These are phyloP conservation scores for Xylaria telfairii DNA, from an alignment of 495 filamentous ascomycete species.

Conservation along the genomic window DNA sequence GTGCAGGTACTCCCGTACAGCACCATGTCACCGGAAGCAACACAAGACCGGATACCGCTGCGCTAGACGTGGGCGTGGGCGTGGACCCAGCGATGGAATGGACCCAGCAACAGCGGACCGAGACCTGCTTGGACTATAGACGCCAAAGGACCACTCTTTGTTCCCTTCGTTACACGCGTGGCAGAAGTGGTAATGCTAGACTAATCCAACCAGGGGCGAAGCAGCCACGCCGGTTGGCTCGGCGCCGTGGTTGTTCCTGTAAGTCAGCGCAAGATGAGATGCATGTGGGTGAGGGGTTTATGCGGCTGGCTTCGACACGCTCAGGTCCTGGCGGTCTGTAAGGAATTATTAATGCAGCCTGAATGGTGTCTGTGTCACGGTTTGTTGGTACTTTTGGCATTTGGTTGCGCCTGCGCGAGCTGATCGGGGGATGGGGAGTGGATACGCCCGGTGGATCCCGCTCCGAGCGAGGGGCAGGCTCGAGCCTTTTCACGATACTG, in stretches of 20 bases:
- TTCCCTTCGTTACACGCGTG: neutral
- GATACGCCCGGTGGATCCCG: slow-evolving; percentile 8
- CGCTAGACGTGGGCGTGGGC: no score
- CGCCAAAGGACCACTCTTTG: no score
- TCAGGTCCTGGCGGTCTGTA: no score
- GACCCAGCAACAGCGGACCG: neutral
- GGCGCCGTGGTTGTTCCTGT: neutral
- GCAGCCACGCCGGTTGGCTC: neutral
- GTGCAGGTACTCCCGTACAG: neutral
- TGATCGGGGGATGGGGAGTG: neutral
- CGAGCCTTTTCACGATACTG: slow-evolving; percentile 12
- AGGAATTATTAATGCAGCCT: slow-evolving; percentile 28
- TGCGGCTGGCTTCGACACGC: slow-evolving; percentile 11
- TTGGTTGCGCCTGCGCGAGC: neutral
- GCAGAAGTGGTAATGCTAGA: neutral
- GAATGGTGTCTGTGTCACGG: neutral
- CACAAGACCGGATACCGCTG: neutral
- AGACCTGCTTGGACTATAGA: neutral
- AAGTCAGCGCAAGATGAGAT: slow-evolving; percentile 16
- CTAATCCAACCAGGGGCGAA: neutral
- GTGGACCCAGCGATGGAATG: neutral
- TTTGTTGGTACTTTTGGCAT: no score
- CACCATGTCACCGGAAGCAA: neutral
- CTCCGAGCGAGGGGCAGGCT: neutral
- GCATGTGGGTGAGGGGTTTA: slow-evolving; percentile 25